Evolutionary conservation across 1,139 yeast genomes (phyloP), one percentile per base, ranked within the genome.

Genomic region (Scheffersomyces cryptocercus): DNA sequence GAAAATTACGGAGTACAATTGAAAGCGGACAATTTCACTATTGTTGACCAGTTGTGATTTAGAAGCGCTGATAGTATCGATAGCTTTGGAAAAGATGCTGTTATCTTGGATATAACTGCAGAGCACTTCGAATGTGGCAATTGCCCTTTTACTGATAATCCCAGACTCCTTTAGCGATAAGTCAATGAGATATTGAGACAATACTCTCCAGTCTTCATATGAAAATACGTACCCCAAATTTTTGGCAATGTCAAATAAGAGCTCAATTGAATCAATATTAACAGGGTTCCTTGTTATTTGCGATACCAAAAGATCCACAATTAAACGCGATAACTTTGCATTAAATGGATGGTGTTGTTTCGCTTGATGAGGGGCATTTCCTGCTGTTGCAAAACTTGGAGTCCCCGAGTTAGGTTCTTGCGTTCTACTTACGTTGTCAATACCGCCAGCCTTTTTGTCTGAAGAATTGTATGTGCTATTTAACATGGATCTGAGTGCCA

Each of bases 401-500:
- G 26, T 20, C 8, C 26, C 26, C 2, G 7, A 20, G 5, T n/a
- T 14, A n/a, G 13, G 15, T 14, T 31, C 35, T 3, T n/a, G 11
- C 15, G 35, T 24, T n/a, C 20, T 31, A 15, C 10, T 14, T 6
- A 15, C 34, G 24, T 4, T 31, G 26, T 3, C 26, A 20, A 20
- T 20, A 24, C 35, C 24, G 9, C 35, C 24, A 5, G 8, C 35
- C 9, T 35, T 29, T 2, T 36, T 36, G 26, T 20, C 26, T 5
- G 26, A 20, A 20, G 26, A 20, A 8, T 20, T 20, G 26, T 20
- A 8, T 20, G 26, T 20, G 8, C 62, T 73, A 41, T 71, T 73
- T 49, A 87, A 68, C 14, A 85, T 75, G 36, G 84, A 75, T 40
- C 86, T 77, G 43, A 85, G 67, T 0, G 93, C 93, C 82, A 87